A percentile compares a stretch with the other conserved stretches of the same genome.
These are phyloP conservation scores for Penicillium lividum DNA, from an alignment of 495 filamentous ascomycete species.

Conservation along the genomic window DNA sequence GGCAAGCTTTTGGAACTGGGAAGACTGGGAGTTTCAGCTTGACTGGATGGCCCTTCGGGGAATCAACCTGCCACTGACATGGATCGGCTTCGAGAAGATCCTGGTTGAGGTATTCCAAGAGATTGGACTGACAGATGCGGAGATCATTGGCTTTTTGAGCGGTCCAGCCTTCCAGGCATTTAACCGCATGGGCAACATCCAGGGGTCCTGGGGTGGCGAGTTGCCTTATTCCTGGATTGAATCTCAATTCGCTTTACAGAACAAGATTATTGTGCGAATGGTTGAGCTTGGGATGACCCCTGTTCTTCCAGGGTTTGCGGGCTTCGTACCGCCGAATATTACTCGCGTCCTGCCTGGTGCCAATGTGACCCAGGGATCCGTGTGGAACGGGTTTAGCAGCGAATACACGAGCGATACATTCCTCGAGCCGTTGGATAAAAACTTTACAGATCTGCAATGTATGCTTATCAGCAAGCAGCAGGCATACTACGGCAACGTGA, in stretches of 20 bases:
- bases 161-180: slow-evolving; percentile 57
- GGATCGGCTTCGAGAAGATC: slow-evolving; percentile 55
- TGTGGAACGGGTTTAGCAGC: slow-evolving; percentile 43
- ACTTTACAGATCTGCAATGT: slow-evolving; percentile 48
- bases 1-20: slow-evolving; percentile 53
- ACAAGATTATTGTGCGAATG: slow-evolving; percentile 52
- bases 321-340: slow-evolving; percentile 47
- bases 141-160: slow-evolving; percentile 47
- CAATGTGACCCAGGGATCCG: slow-evolving; percentile 45
- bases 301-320: slow-evolving; percentile 48
- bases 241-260: slow-evolving; percentile 46
- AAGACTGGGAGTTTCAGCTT: slow-evolving; percentile 54
- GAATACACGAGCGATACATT: slow-evolving; percentile 51
- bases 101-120: slow-evolving; percentile 51
- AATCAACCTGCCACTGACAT: slow-evolving; percentile 53
- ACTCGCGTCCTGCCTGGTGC: slow-evolving; percentile 43
- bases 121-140: slow-evolving; percentile 45
- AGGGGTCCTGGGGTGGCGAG: slow-evolving; percentile 48
- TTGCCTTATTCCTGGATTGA: slow-evolving; percentile 48
- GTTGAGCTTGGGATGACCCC: slow-evolving; percentile 56
- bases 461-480: slow-evolving; percentile 51
- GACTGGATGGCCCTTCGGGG: slow-evolving; percentile 57
- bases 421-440: slow-evolving; percentile 49
- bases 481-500: slow-evolving; percentile 50
- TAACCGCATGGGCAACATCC: slow-evolving; percentile 58